Evolutionary conservation across 176 grass and related monocot species (phyloP), one percentile per base, ranked within the genome.

Genomic region (Avena sativa): DNA sequence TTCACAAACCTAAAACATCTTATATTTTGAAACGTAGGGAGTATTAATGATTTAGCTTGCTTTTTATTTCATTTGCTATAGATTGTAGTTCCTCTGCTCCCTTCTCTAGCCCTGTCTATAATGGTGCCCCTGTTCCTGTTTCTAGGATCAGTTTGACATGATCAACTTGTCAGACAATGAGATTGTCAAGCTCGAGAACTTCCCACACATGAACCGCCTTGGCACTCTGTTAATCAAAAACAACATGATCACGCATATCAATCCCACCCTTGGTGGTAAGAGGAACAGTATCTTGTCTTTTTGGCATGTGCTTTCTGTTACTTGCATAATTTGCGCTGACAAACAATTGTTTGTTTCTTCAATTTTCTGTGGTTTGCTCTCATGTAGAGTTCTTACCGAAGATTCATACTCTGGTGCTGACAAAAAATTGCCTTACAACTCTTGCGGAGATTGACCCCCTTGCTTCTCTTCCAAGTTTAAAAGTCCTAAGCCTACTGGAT

Each of bases 131-230:
- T 60, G 25, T 83, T 74, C 15, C 62, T 79, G 8, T 48, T 5
- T 38, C 66, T 28, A 97, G 95, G 89, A 98, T 72, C 91, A 98
- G 82, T 95, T 98, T 32, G 95, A 98, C 68, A 93, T 91, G 3
- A 91, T 98, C 75, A 91, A 98, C 79, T 86, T 98, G 32, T 95
- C 95, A 9, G 95, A 98, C 78, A 98, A 98, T 83, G 93, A 92
- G 86, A 98, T 98, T 65, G 89, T 93, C 26, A 98, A 98, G 86
- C 93, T 98, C 19, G 95, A 95, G 82, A 95, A 92, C 82, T 93
- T 98, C 30, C 95, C 93, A 8, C 89, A 78, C 81, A 64, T 98
- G 86, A 98, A 95, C 80, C 91, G 91, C n/a, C 88, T 98, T 68
- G 95, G 91, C 17, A 98, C 95, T 79, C 69, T 98, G n/a, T 62